phyloP scores from a whole-genome alignment of 2,329 filamentous ascomycete genomes.

The Trichoderma gracile region DNA sequence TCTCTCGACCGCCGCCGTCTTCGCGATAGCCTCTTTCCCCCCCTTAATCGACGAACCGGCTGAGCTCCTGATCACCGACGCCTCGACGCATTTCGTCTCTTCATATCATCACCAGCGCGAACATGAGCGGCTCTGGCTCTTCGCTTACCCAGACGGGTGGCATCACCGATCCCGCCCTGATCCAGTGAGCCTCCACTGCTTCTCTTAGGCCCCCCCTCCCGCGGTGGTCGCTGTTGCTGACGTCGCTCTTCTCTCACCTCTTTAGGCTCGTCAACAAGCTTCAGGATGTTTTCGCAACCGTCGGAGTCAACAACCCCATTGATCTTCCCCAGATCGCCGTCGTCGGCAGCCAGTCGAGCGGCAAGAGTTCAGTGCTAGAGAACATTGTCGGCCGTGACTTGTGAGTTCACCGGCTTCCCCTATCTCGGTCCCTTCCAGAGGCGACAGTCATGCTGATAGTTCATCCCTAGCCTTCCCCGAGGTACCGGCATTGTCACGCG shows the following conservation, averaged over 20 bases:
- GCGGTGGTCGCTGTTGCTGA: constrained; percentile 23
- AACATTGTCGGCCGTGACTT: constrained; percentile 99
- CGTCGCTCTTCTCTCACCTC: background rate
- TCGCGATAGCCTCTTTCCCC: constrained; percentile 16
- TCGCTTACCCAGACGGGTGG: constrained; percentile 52
- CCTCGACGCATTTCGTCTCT: background rate
- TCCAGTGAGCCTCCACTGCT: constrained; percentile 52
- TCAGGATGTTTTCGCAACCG: constrained; percentile 98
- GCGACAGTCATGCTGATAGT: background rate
- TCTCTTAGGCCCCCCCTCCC: constrained; percentile 22
- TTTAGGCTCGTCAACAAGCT: constrained; percentile 91
- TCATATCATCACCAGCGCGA: constrained; percentile 25
- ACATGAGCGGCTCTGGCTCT: constrained; percentile 37
- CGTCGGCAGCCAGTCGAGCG: constrained; percentile 96
- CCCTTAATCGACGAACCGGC: background rate
- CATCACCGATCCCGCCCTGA: constrained; percentile 66
- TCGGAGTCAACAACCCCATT: constrained; percentile 98
- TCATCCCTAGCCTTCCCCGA: constrained; percentile 75
- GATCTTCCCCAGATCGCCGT: constrained; percentile 98
- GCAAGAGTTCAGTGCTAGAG: constrained; percentile 98
- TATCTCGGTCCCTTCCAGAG: background rate
- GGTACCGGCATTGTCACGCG: constrained; percentile 96
- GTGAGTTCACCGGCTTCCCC: constrained; percentile 51
- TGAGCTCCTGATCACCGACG: background rate
- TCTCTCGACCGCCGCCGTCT: constrained; percentile 6